A percentile compares a stretch with the other conserved stretches of the same genome.
Conservation (phyloP, 176 grass and related monocot genomes). For the Oryza glumipatula region DNA sequence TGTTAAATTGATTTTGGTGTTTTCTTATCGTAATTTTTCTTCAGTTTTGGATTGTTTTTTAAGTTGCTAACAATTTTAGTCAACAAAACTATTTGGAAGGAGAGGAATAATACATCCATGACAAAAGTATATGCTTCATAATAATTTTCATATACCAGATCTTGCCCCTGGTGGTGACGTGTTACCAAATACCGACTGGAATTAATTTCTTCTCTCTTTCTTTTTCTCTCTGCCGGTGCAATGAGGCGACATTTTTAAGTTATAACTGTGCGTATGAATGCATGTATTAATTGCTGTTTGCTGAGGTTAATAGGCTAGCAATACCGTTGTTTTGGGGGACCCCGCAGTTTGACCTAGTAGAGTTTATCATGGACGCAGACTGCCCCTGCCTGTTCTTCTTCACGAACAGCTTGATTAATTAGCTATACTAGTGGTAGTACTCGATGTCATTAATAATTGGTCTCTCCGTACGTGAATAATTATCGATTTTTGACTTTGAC, state of each 20-base stretch:
- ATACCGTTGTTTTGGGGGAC: slow-evolving; percentile 25
- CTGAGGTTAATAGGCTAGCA: slow-evolving; percentile 27
- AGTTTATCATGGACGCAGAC: not conserved
- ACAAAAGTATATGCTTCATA: not conserved
- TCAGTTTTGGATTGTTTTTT: too few species aligned
- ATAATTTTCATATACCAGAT: not conserved
- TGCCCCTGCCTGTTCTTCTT: not conserved
- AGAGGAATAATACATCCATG: not conserved
- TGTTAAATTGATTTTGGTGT: too few species aligned
- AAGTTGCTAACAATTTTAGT: too few species aligned
- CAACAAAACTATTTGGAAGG: not conserved
- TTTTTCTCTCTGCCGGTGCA: too few species aligned
- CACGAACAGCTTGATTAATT: not conserved
- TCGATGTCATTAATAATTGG: not conserved
- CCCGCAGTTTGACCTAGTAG: slow-evolving; percentile 31
- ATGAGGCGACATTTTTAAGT: not conserved
- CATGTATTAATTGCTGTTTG: slow-evolving; percentile 47
- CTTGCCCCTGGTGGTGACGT: not conserved
- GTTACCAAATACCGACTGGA: not conserved
- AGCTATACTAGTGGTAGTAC: not conserved
- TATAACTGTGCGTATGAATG: slow-evolving; percentile 34
- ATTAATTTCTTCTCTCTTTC: not conserved
- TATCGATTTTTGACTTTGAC: not conserved
- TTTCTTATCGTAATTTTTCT: too few species aligned
- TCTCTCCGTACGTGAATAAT: not conserved